These are phyloP conservation scores for Marasmius sp. DNA, from an alignment of 1,284 basidiomycete genomes.

Conservation along the genomic window DNA sequence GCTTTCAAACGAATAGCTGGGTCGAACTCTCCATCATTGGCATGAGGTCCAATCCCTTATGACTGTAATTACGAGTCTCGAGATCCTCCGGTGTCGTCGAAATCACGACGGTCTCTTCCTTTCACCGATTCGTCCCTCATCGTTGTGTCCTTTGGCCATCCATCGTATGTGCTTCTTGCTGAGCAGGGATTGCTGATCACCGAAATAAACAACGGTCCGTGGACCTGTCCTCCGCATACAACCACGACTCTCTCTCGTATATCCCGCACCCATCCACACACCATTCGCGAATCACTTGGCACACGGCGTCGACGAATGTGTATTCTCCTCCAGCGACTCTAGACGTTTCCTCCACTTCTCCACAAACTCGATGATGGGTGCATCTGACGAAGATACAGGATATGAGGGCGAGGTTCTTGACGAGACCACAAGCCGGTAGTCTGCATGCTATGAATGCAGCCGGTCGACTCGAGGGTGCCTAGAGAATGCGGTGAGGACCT, in stretches of 20 bases:
- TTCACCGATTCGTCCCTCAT: conserved; percentile 82
- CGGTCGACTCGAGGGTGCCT: too few relatives aligned
- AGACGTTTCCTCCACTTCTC: conserved; percentile 99
- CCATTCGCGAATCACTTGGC: conserved; percentile 99
- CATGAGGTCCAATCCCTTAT: conserved; percentile 57
- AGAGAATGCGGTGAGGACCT: too few relatives aligned
- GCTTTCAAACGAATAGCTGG: conserved; percentile 87
- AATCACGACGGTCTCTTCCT: conserved; percentile 99
- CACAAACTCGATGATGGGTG: conserved; percentile 97
- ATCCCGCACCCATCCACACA: conserved; percentile 99
- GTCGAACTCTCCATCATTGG: conserved; percentile 74
- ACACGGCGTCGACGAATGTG: conserved; percentile 76
- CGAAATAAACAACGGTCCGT: conserved; percentile 95
- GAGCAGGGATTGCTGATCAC: conserved; percentile 82
- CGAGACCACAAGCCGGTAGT: conserved; percentile 98
- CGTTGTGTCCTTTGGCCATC: conserved; percentile 39
- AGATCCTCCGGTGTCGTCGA: conserved; percentile 98
- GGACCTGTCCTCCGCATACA: conserved; percentile 98
- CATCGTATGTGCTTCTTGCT: conserved; percentile 18
- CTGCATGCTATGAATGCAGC: conserved; percentile 70
- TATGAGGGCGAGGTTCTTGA: conserved; percentile 99
- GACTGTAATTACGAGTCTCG: conserved; percentile 76
- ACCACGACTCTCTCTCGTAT: conserved; percentile 94
- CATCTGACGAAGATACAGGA: conserved; percentile 95
- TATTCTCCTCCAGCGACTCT: conserved; percentile 89